Base-by-base conservation (phyloP, 106 monocot species). In the Iris macrosiphon region DNA sequence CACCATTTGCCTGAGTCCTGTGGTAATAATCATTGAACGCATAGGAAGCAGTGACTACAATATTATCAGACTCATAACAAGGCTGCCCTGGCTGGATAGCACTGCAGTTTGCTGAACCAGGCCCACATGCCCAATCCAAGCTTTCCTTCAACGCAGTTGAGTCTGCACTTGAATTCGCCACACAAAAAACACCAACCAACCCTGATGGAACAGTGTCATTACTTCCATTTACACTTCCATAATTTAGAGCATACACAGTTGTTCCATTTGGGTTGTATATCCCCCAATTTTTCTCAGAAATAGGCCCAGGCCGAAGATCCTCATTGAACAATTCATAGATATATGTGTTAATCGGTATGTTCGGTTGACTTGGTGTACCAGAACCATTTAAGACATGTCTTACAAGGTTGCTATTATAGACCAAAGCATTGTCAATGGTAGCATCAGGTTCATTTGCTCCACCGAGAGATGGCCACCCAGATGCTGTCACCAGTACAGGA, bases 81-180 rank as follows among this genome's bases (percentile, higher is more conserved):
- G 88, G 71, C 58, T 79, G 72, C 31, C 89, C 94, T 1, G 81
- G 76, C 55, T 85, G 94, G 40, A 94, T 89, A 32, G 73, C 84
- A 63, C 51, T 77, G 41, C 94, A 94, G 37, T 94, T 85, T 38
- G 94, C 85, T 28, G 52, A 68, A 21, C 89, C 94, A 33, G 81
- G 70, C 0, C 88, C 89, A 60, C 94, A 94, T 27, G 89, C 94
- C 94, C 94, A 94, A 61, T 94, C 81, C 64, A 94, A 60, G 12
- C 94, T 82, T 49, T 59, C 27, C 68, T 78, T 85, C 70, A 94
- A 28, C 35, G 75, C 84, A 26, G 18, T 55, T 0, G 52, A 11
- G 15, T 73, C 64, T 6, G 79, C 81, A 56, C 62, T 85, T 6
- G 78, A 66, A 71, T 82, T 81, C 8, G 88, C 94, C 21, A 94